Conservation (phyloP, 331 rosid genomes). For the Acacia pycnantha region DNA sequence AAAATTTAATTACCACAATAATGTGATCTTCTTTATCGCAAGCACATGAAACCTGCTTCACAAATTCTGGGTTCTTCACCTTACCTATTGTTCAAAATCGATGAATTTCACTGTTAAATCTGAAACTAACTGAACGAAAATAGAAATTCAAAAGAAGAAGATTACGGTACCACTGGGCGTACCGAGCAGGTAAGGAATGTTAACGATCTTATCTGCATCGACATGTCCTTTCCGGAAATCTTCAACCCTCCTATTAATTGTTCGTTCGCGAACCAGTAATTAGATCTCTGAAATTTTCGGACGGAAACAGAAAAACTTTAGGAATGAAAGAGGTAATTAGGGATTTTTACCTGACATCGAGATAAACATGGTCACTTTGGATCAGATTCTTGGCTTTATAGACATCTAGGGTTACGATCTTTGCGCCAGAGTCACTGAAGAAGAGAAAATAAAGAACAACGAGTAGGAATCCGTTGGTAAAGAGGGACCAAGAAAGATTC, state of each 20-base stretch:
- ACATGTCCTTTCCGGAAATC: conserved; percentile 78
- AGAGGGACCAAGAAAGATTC: conserved; percentile 25
- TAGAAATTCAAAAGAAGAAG: background rate
- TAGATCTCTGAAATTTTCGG: no score
- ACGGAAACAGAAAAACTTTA: background rate
- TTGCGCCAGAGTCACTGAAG: conserved; percentile 44
- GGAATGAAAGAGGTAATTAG: background rate
- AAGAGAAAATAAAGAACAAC: conserved; percentile 29
- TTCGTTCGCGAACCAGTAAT: background rate
- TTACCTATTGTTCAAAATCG: conserved; percentile 46
- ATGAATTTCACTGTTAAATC: background rate
- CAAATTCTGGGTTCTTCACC: conserved; percentile 68
- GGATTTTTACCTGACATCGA: conserved; percentile 65
- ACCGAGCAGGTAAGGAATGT: conserved; percentile 71
- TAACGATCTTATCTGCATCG: conserved; percentile 60
- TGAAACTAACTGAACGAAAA: background rate
- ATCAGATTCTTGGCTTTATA: conserved; percentile 49
- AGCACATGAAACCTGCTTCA: conserved; percentile 53
- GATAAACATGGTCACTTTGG: conserved; percentile 56
- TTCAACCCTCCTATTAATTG: conserved; percentile 62
- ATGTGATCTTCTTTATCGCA: conserved; percentile 66
- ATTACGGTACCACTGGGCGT: conserved; percentile 58
- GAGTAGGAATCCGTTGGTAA: conserved; percentile 23
- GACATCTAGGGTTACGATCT: conserved; percentile 72
- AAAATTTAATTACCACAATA: conserved; percentile 69